Conservation (phyloP, 148 eudicot genomes). For the Amaranthus cruentus region DNA sequence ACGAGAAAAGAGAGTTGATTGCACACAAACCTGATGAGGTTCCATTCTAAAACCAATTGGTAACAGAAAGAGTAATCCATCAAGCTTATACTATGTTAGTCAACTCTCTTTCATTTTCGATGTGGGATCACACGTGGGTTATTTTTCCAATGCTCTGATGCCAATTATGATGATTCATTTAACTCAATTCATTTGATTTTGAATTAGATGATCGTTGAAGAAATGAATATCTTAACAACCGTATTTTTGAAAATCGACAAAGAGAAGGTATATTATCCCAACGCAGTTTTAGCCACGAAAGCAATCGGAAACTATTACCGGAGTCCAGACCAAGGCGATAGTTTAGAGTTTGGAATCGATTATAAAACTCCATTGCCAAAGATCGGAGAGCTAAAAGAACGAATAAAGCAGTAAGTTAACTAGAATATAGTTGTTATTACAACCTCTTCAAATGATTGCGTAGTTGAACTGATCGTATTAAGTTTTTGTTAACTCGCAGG, state of each 20-base stretch:
- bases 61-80: no score
- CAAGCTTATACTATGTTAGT: no score
- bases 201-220: conserved; percentile 63
- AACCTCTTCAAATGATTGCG: background rate
- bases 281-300: conserved; percentile 52
- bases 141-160: background rate
- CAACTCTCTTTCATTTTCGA: no score
- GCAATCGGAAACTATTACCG: conserved; percentile 65
- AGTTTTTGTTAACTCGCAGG: conserved; percentile 21
- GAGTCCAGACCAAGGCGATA: conserved; percentile 72
- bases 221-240: conserved; percentile 68
- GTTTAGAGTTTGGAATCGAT: conserved; percentile 51
- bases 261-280: conserved; percentile 64
- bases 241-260: conserved; percentile 55
- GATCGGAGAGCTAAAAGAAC: conserved; percentile 45
- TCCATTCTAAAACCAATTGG: no score
- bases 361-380: conserved; percentile 50
- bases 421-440: background rate
- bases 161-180: background rate
- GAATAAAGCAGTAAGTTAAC: conserved; percentile 50
- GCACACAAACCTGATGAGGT: no score
- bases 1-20: no score
- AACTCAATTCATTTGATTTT: conserved; percentile 6
- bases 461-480: background rate
- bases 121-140: no score